phyloP scores from a whole-genome alignment of 2,329 filamentous ascomycete species.

The Clarireedia hainanense region DNA sequence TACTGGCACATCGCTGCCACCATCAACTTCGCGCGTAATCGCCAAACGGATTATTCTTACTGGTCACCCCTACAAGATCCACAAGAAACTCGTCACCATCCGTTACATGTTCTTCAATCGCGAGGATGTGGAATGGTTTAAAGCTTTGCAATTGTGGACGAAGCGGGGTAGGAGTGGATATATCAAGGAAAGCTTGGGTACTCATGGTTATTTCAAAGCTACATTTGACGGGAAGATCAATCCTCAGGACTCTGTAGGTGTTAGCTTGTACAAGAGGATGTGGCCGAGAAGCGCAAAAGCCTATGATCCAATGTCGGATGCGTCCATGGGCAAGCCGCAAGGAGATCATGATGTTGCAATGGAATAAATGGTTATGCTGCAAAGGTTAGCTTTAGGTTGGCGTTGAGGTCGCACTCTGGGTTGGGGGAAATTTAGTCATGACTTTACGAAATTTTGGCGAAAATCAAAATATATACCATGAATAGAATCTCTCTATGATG shows the following conservation, averaged over 20 bases:
- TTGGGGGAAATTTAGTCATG: slow-evolving; percentile 2
- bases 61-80: slow-evolving; percentile 96
- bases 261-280: slow-evolving; percentile 80
- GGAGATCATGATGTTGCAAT: slow-evolving; percentile 2
- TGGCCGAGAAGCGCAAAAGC: slow-evolving; percentile 63
- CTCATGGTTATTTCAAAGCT: slow-evolving; percentile 99
- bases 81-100: slow-evolving; percentile 94
- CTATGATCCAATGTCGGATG: slow-evolving; percentile 9
- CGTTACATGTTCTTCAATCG: slow-evolving; percentile 99
- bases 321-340: not conserved
- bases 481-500: not conserved
- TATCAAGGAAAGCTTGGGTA: slow-evolving; percentile 90
- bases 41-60: slow-evolving; percentile 92
- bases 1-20: slow-evolving; percentile 79
- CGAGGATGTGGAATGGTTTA: slow-evolving; percentile 95
- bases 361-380: not conserved
- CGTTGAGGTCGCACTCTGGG: not conserved
- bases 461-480: not conserved
- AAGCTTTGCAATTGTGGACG: slow-evolving; percentile 91
- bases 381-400: not conserved
- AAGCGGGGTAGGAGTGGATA: slow-evolving; percentile 79
- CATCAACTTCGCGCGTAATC: slow-evolving; percentile 69
- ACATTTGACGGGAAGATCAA: slow-evolving; percentile 96
- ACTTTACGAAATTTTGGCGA: slow-evolving; percentile 1
- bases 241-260: slow-evolving; percentile 86